Evolutionary conservation across 2,329 filamentous ascomycete genomes (phyloP).

Genomic region (Trichoderma atroviride): DNA sequence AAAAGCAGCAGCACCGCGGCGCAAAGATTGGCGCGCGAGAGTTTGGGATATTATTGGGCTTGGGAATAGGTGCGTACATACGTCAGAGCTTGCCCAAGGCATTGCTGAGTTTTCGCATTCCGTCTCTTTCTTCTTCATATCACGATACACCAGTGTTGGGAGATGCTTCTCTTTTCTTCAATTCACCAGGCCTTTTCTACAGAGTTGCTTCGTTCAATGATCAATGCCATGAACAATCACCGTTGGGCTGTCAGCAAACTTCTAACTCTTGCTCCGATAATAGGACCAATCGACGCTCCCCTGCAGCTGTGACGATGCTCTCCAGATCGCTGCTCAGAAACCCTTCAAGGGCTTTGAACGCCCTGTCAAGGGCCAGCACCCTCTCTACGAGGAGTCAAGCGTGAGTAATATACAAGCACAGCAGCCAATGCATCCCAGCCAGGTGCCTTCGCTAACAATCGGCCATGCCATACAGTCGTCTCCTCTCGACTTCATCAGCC

Average conservation of each 20-base stretch:
- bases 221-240: background rate
- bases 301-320: slow-evolving; percentile 29
- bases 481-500: slow-evolving; percentile 54
- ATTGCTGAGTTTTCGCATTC: background rate
- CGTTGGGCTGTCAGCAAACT: background rate
- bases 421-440: background rate
- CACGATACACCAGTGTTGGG: background rate
- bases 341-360: slow-evolving; percentile 23
- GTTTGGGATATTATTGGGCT: background rate
- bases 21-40: background rate
- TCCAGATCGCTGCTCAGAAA: slow-evolving; percentile 29
- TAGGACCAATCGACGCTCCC: slow-evolving; percentile 2
- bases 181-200: background rate
- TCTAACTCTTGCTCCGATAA: slow-evolving; percentile 19
- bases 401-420: slow-evolving; percentile 22
- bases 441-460: background rate
- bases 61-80: slow-evolving; percentile 10
- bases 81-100: background rate
- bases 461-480: slow-evolving; percentile 44
- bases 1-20: background rate
- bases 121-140: background rate
- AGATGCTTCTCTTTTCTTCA: background rate
- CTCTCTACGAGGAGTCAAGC: slow-evolving; percentile 27
- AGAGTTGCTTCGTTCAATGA: background rate
- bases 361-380: slow-evolving; percentile 28